Evolutionary conservation across 192 early-diverging fungal species (phyloP), one percentile per base, ranked within the genome.

Genomic region (Coemansia sp.): DNA sequence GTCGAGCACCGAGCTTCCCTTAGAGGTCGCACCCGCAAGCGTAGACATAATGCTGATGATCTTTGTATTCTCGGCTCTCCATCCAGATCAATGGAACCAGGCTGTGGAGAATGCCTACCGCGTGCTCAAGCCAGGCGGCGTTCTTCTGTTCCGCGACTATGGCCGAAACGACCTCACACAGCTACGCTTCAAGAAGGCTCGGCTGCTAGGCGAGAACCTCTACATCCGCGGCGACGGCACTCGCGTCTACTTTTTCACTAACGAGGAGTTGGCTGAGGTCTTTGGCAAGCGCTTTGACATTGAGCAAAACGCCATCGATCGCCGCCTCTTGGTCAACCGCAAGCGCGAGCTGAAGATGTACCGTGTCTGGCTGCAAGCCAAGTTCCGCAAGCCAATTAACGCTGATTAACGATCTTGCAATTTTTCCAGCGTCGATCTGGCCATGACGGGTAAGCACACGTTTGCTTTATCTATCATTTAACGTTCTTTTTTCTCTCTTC

Each of bases 361-460:
- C 81, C 86, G 97, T 5, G 88, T 93, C 9, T 99, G 97, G 97
- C 76, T 99, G 29, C 98, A 99, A 80, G 95, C 92, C 36, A 98
- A 98, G 86, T 97, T 97, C 80, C 82, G 91, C 61, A 98, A 95
- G 70, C 88, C 89, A 52, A 65, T 88, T 33, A 75, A 24, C 52
- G 52, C 50, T 11, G 62, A 69, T 72, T 70, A 62, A 16, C 38
- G 38, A 34, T 34, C 20, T 33, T 63, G 27, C 38, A 65, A 66
- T 55, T 66, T 47, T 31, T 52, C 10, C 53, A 27, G 4, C 27
- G 13, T 55, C n/a, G 47, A 33, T 66, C 29, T 49, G 47, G 43
- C 50, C 50, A 9, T 66, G 47, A 39, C 44, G 49, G 40, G 33
- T 38, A 49, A 50, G 46, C 50, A 24, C 50, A 8, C 24, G 24